phyloP scores from a whole-genome alignment of 2,329 filamentous ascomycete species.

The Stagonosporopsis cucurbitacearum region DNA sequence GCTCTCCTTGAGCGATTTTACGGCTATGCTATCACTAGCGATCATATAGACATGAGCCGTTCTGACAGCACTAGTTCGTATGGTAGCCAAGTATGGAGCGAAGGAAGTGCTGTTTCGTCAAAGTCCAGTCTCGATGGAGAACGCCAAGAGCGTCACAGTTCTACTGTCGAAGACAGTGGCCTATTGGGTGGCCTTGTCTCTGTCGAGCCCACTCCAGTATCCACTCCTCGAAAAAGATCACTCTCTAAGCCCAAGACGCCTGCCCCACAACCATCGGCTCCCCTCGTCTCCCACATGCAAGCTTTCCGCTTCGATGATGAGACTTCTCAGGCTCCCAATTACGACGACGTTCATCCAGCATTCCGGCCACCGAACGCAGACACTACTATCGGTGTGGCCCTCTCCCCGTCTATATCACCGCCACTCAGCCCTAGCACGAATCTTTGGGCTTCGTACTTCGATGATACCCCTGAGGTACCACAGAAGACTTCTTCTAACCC shows the following conservation, averaged over 20 bases:
- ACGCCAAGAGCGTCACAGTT: constrained; percentile 18
- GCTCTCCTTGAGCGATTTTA: constrained; percentile 24
- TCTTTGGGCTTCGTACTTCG: background rate
- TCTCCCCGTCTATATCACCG: constrained; percentile 22
- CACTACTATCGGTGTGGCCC: constrained; percentile 21
- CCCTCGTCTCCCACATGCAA: constrained; percentile 5
- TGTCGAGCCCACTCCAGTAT: constrained; percentile 20
- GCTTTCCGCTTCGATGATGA: constrained; percentile 9
- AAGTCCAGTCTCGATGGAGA: constrained; percentile 35
- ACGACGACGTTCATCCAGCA: constrained; percentile 10
- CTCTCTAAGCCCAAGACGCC: background rate
- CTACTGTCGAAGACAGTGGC: constrained; percentile 31
- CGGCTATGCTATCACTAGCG: constrained; percentile 8
- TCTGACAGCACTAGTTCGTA: constrained; percentile 38
- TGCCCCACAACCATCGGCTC: background rate
- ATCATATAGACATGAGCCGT: constrained; percentile 24
- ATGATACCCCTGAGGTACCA: background rate
- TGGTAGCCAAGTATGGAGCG: constrained; percentile 40
- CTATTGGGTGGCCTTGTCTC: constrained; percentile 40
- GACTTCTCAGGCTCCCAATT: background rate
- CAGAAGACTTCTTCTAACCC: background rate
- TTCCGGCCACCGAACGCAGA: constrained; percentile 7
- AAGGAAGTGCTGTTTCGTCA: constrained; percentile 38
- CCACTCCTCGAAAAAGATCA: constrained; percentile 14
- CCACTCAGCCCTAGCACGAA: constrained; percentile 5